Conservation (phyloP, 202 grass and related monocot genomes). For the Eragrostis tef region DNA sequence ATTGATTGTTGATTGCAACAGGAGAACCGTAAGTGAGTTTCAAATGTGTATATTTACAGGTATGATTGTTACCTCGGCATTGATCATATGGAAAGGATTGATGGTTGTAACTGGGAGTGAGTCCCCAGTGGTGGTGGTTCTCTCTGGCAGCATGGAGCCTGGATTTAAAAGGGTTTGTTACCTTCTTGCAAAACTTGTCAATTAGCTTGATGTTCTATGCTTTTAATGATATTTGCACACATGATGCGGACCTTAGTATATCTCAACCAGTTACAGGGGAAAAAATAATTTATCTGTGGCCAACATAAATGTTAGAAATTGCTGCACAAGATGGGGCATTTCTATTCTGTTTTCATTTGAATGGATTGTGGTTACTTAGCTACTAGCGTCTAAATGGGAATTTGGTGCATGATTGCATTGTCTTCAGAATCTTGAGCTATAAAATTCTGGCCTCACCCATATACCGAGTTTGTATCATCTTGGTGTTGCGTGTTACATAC, state of each 20-base stretch:
- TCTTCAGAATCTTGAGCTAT: neutral
- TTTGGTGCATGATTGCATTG: neutral
- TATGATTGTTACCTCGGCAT: conserved; percentile 71
- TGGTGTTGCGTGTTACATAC: neutral
- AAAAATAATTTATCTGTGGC: neutral
- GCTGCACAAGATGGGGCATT: neutral
- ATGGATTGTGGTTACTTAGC: neutral
- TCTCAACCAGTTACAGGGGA: neutral
- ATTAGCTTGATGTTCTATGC: neutral
- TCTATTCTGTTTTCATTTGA: neutral
- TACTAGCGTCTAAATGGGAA: conserved; percentile 16
- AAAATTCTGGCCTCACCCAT: conserved; percentile 6
- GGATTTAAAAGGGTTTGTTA: conserved; percentile 80
- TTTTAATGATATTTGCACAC: neutral
- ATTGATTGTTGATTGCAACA: neutral
- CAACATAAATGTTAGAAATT: neutral
- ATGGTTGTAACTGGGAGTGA: conserved; percentile 71
- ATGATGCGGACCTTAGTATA: neutral
- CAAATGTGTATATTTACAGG: conserved; percentile 50
- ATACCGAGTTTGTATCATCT: neutral
- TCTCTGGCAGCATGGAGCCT: conserved; percentile 83
- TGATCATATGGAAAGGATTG: conserved; percentile 90
- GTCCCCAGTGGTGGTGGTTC: conserved; percentile 75
- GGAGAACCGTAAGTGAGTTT: neutral
- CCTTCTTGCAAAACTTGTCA: neutral